Evolutionary conservation across 805 yeast genomes (phyloP).

Genomic region (Cyberlindnera galapagoensis): DNA sequence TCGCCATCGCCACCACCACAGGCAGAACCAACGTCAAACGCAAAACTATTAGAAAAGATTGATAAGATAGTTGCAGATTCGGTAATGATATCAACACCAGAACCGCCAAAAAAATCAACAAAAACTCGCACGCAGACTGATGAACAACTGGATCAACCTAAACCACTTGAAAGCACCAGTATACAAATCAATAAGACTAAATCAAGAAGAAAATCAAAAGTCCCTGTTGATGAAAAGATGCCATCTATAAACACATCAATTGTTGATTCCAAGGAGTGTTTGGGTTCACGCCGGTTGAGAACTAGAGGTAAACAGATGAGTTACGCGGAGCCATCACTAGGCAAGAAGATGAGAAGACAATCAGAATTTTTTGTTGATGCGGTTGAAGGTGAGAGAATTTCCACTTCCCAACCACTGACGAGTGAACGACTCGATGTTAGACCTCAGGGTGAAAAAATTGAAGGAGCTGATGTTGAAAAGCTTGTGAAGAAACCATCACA

Average conservation of each 20-base stretch:
- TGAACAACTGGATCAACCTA: constrained; percentile 18
- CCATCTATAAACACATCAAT: constrained; percentile 29
- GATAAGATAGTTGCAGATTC: too few relatives aligned
- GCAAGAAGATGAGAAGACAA: constrained; percentile 64
- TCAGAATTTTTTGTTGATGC: constrained; percentile 57
- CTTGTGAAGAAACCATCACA: too few relatives aligned
- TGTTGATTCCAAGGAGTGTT: constrained; percentile 12
- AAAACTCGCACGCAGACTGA: constrained; percentile 4
- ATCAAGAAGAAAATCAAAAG: constrained; percentile 25
- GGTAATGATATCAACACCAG: not conserved
- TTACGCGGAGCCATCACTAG: constrained; percentile 61
- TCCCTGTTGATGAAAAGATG: constrained; percentile 33
- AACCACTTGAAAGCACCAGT: constrained; percentile 17
- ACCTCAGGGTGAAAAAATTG: not conserved
- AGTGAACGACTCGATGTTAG: not conserved
- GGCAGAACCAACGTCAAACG: too few relatives aligned
- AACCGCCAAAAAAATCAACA: constrained; percentile 1
- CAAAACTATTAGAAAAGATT: too few relatives aligned
- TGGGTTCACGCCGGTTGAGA: constrained; percentile 32
- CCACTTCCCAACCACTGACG: constrained; percentile 7
- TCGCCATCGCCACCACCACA: too few relatives aligned
- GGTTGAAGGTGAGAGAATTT: constrained; percentile 26
- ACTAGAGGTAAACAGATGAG: constrained; percentile 53
- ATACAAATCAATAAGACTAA: constrained; percentile 24
- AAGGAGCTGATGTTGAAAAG: too few relatives aligned